Conservation (phyloP, 306 rosid species). For the Ochetophila trinervis region DNA sequence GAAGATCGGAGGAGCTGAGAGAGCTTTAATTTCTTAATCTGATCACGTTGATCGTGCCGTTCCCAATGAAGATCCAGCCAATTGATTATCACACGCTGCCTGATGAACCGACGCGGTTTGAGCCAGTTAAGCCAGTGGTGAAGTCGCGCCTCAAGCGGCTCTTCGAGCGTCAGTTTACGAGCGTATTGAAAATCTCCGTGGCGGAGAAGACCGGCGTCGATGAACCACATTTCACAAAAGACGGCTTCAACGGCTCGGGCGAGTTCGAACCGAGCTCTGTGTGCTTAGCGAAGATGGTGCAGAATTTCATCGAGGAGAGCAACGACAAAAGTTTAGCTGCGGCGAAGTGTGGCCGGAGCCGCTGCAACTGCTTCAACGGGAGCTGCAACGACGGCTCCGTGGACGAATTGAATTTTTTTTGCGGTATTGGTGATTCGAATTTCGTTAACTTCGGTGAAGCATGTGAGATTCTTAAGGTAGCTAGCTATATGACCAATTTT, state of each 20-base stretch:
- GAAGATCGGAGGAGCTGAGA: conserved; percentile 17
- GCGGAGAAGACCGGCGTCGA: conserved; percentile 43
- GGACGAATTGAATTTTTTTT: conserved; percentile 43
- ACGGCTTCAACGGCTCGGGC: conserved; percentile 20
- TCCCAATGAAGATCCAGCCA: conserved; percentile 80
- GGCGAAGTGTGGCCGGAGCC: conserved; percentile 48
- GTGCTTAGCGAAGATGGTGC: conserved; percentile 83
- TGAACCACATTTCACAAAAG: conserved; percentile 39
- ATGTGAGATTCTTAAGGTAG: conserved; percentile 71
- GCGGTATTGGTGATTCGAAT: conserved; percentile 40
- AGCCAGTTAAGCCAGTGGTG: conserved; percentile 55
- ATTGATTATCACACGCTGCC: conserved; percentile 43
- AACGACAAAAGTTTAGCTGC: conserved; percentile 50
- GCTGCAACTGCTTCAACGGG: conserved; percentile 69
- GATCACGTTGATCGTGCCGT: conserved; percentile 43
- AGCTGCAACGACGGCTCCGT: conserved; percentile 53
- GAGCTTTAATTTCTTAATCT: conserved; percentile 4
- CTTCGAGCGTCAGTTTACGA: conserved; percentile 67
- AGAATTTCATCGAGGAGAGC: conserved; percentile 70
- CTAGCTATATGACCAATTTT: background rate
- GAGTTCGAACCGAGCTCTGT: conserved; percentile 74
- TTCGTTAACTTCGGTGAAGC: conserved; percentile 43
- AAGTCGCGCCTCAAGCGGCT: conserved; percentile 80
- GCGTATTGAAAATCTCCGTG: conserved; percentile 43
- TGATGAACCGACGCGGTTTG: conserved; percentile 36